Conservation (phyloP, 202 grass and related monocot species). For the Bolboschoenoplectus hybrid region DNA sequence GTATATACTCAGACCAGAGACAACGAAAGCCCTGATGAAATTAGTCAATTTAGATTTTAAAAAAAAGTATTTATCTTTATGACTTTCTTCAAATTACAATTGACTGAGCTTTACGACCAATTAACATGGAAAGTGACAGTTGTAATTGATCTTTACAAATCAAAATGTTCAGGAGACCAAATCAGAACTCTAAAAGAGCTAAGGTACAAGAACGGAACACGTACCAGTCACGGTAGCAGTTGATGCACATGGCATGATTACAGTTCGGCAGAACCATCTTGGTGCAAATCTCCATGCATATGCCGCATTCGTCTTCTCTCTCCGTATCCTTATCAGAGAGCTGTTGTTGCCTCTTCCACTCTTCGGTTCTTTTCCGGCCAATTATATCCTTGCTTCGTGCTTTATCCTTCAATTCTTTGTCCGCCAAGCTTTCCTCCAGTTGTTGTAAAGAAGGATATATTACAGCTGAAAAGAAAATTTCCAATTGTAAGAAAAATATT, state of each 20-base stretch:
- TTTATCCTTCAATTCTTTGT: conserved; percentile 67
- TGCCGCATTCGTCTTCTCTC: conserved; percentile 95
- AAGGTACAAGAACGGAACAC: not conserved
- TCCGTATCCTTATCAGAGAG: conserved; percentile 65
- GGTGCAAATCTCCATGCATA: conserved; percentile 94
- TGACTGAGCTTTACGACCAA: not conserved
- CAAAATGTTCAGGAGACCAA: conserved; percentile 41
- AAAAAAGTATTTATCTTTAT: not conserved
- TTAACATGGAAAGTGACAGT: conserved; percentile 35
- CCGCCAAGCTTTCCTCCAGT: conserved; percentile 80
- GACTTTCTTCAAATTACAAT: not conserved
- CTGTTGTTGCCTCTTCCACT: conserved; percentile 45
- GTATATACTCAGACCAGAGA: not conserved
- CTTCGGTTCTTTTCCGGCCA: conserved; percentile 43
- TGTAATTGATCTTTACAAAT: conserved; percentile 38
- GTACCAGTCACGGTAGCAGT: conserved; percentile 98
- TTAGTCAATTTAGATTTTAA: not conserved
- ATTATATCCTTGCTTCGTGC: conserved; percentile 58
- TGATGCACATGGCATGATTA: conserved; percentile 99
- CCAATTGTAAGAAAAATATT: not conserved
- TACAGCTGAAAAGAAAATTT: conserved; percentile 67
- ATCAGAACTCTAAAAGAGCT: conserved; percentile 42
- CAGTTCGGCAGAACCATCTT: conserved; percentile 99
- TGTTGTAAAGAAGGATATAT: conserved; percentile 97
- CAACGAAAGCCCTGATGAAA: not conserved